phyloP scores from a whole-genome alignment of 1,284 basidiomycete genomes.

The Apiotrichum montevideense region DNA sequence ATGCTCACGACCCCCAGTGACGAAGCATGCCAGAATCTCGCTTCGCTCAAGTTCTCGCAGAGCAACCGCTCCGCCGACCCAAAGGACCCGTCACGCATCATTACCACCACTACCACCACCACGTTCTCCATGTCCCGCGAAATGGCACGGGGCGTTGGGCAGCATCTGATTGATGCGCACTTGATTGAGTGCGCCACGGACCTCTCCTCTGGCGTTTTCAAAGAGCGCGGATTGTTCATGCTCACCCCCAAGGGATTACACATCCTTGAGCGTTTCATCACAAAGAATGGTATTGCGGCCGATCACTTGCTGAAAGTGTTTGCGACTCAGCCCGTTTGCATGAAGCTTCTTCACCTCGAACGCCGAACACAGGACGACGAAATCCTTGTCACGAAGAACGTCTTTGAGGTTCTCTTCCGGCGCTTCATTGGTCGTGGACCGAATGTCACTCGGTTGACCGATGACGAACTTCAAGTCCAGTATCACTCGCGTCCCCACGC shows the following conservation, averaged over 20 bases:
- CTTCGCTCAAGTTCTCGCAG: conserved; percentile 96
- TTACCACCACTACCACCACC: conserved; percentile 98
- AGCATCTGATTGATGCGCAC: conserved; percentile 98
- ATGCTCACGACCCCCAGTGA: conserved; percentile 55
- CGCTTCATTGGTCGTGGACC: conserved; percentile 83
- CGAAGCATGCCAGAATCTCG: conserved; percentile 88
- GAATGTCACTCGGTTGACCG: conserved; percentile 56
- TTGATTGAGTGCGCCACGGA: conserved; percentile 96
- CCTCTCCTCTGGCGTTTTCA: conserved; percentile 79
- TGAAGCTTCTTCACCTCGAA: conserved; percentile 96
- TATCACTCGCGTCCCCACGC: conserved; percentile 36
- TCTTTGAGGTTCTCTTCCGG: conserved; percentile 90
- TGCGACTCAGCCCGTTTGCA: conserved; percentile 88
- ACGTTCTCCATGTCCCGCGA: conserved; percentile 99
- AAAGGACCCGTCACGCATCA: conserved; percentile 89
- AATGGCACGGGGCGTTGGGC: conserved; percentile 98
- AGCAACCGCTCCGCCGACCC: conserved; percentile 97
- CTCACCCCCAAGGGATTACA: conserved; percentile 97
- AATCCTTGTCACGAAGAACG: conserved; percentile 88
- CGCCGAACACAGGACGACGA: conserved; percentile 89
- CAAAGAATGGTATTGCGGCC: conserved; percentile 91
- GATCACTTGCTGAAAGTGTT: conserved; percentile 89
- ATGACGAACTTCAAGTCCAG: conserved; percentile 44
- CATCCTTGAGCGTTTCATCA: conserved; percentile 97
- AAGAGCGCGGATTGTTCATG: conserved; percentile 92